These are phyloP conservation scores for Pleurotus ostreatus DNA, from an alignment of 768 basidiomycete species.

Conservation along the genomic window DNA sequence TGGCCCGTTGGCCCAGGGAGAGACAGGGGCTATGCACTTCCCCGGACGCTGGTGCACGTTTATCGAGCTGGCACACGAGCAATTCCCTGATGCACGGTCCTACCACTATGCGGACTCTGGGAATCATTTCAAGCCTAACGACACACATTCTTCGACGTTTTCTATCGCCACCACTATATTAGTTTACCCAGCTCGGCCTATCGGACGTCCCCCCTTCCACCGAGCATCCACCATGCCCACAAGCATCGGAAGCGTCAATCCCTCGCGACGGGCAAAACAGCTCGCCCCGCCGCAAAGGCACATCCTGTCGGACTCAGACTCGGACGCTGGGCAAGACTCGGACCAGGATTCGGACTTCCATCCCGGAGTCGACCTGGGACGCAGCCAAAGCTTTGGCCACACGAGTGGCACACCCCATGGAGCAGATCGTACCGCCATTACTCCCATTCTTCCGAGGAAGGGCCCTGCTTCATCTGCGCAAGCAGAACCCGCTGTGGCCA, in stretches of 20 bases:
- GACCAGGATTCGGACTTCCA: constrained; percentile 5
- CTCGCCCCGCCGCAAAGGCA: background rate
- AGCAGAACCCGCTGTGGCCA: background rate
- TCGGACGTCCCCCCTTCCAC: background rate
- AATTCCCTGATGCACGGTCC: constrained; percentile 7
- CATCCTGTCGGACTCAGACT: background rate
- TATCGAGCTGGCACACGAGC: constrained; percentile 20
- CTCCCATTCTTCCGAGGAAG: constrained; percentile 21
- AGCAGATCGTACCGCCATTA: constrained; percentile 4
- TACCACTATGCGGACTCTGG: constrained; percentile 1
- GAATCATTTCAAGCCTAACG: constrained; percentile 2
- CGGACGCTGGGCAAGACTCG: constrained; percentile 8
- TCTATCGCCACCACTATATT: constrained; percentile 4
- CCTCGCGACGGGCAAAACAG: constrained; percentile 35
- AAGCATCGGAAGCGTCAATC: constrained; percentile 28
- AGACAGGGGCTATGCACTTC: background rate
- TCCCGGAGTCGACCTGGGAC: constrained; percentile 10
- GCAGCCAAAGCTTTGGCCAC: constrained; percentile 8
- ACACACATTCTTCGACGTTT: constrained; percentile 6
- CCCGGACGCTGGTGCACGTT: constrained; percentile 16
- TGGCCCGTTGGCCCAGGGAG: background rate
- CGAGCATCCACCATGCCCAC: background rate
- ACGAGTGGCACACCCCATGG: background rate
- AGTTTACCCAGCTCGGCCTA: background rate
- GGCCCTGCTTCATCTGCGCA: constrained; percentile 3